Evolutionary conservation across 2,329 filamentous ascomycete species (phyloP), one percentile per base, ranked within the genome.

Genomic region (Beauveria bassiana): DNA sequence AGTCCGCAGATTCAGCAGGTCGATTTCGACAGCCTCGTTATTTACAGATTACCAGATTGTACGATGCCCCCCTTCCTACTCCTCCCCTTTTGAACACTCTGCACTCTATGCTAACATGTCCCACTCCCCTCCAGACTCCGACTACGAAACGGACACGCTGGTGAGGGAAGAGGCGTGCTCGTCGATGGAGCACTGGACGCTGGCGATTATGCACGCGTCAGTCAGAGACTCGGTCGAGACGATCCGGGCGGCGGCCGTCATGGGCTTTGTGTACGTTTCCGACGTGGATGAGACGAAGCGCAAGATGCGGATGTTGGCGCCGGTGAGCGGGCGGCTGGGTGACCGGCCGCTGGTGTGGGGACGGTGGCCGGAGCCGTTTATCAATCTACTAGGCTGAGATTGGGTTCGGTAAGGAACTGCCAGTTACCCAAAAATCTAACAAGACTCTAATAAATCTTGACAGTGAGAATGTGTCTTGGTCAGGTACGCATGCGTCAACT

Each of bases 251-350:
- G 86, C 92, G 8, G 89, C 88, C 61, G 87, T 98, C 34, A 89
- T 96, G 82, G 95, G 95, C 0, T 99, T 96, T 70, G 83, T 97
- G 34, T 97, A 96, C 70, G 89, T 98, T 18, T 88, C 91, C 1
- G 91, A 96, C 64, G 91, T 98, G 4, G 93, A 99, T 70, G 89
- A 91, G 70, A 87, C 89, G 67, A 89, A 89, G 73, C 86, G 86
- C 66, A 89, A 90, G 72, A 80, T 97, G 38, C 89, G 90, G 70
- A 79, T 98, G 22, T 77, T 99, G 62, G 87, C 90, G 20, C 95
- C 95, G 1, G 86, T 96, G 64, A 90, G 89, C 58, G 92, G 92
- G 2, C 82, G 89, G 62, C 80, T 96, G 63, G 91, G 91, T 0
- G 85, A 89, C 66, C 82, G 87, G 70, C 92, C 93, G 5, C 78